phyloP scores from a whole-genome alignment of 2,329 filamentous ascomycete species.

The Cladophialophora exuberans region DNA sequence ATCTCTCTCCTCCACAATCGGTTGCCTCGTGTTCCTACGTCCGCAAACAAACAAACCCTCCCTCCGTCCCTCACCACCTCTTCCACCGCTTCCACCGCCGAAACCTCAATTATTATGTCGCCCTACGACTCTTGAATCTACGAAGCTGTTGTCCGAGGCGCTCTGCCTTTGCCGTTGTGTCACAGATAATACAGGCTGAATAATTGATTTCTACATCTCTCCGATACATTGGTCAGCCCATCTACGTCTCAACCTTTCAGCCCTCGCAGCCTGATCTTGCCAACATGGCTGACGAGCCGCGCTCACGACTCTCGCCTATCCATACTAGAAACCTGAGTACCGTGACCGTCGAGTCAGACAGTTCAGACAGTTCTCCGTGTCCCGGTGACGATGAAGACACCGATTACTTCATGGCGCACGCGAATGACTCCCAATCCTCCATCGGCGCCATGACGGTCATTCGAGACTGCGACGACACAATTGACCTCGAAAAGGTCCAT shows the following conservation, averaged over 20 bases:
- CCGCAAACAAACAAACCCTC: conserved; percentile 1
- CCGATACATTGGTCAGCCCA: not conserved
- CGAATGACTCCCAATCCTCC: conserved; percentile 91
- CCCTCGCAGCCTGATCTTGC: conserved; percentile 16
- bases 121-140: conserved; percentile 1
- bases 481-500: conserved; percentile 57
- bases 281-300: conserved; percentile 31
- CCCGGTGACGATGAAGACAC: conserved; percentile 81
- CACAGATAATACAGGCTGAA: conserved; percentile 1
- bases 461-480: conserved; percentile 68
- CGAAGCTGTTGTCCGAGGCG: not conserved
- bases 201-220: not conserved
- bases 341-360: conserved; percentile 33
- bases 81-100: not conserved
- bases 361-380: conserved; percentile 45
- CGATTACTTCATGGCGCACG: conserved; percentile 81
- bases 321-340: conserved; percentile 32
- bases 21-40: conserved; percentile 3
- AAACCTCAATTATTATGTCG: not conserved
- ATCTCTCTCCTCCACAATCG: conserved; percentile 11
- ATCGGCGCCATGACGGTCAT: conserved; percentile 74
- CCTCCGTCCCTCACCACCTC: not conserved
- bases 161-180: not conserved
- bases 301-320: conserved; percentile 27
- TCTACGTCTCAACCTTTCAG: not conserved